A percentile compares a stretch with the other conserved stretches of the same genome.
Conservation (phyloP, 352 stramenopile species). For the Globisporangium nagaii region DNA sequence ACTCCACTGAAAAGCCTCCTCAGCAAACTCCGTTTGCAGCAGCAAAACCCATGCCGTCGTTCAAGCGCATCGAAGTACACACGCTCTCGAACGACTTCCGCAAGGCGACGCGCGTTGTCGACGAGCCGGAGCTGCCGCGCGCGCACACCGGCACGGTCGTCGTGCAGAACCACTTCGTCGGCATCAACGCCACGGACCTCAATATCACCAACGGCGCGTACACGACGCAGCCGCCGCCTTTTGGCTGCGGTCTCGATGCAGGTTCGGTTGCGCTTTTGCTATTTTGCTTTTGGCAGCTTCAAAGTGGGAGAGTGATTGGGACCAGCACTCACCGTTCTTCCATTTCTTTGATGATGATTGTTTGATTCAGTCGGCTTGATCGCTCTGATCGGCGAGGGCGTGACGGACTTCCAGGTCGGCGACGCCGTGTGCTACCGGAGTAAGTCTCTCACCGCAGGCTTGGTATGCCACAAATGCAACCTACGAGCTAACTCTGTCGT, state of each 20-base stretch:
- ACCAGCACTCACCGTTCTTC: no score
- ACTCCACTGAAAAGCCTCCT: background rate
- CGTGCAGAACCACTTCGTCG: conserved; percentile 46
- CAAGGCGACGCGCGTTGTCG: conserved; percentile 27
- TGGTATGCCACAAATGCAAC: background rate
- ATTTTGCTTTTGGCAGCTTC: no score
- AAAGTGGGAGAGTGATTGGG: no score
- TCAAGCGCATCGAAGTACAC: conserved; percentile 35
- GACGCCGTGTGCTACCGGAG: conserved; percentile 40
- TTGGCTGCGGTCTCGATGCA: conserved; percentile 38
- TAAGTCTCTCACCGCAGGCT: conserved; percentile 10
- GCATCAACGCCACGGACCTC: conserved; percentile 58
- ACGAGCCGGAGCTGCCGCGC: conserved; percentile 17
- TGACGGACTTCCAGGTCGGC: conserved; percentile 41
- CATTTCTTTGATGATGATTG: no score
- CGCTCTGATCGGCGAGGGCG: conserved; percentile 26
- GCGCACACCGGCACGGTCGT: conserved; percentile 23
- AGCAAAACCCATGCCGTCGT: conserved; percentile 32
- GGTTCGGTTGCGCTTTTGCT: no score
- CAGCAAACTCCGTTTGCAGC: no score
- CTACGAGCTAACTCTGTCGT: background rate
- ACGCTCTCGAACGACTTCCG: conserved; percentile 38
- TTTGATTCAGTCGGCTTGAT: conserved; percentile 40
- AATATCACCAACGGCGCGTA: conserved; percentile 52
- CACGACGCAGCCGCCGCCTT: conserved; percentile 26